These are phyloP conservation scores for Amanita subjunquillea DNA, from an alignment of 768 basidiomycete genomes.

Conservation along the genomic window DNA sequence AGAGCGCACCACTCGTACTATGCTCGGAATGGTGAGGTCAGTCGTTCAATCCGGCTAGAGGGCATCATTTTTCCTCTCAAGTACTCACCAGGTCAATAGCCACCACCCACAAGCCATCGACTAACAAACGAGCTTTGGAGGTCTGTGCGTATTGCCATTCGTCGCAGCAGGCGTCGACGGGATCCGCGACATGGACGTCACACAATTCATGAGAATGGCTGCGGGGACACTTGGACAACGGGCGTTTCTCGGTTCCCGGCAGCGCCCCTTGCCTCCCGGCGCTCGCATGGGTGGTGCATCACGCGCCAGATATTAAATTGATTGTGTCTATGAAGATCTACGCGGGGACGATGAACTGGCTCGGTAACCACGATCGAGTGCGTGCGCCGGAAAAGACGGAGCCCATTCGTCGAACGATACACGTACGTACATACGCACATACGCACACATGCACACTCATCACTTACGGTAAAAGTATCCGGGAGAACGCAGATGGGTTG, in stretches of 20 bases:
- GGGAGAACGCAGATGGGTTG: too few relatives aligned
- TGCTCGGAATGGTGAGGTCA: conserved; percentile 23
- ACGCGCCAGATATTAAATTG: background rate
- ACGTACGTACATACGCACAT: too few relatives aligned
- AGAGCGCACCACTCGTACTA: conserved; percentile 46
- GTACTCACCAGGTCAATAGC: background rate
- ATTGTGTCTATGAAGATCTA: background rate
- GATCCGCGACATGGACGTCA: background rate
- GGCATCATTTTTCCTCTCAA: conserved; percentile 12
- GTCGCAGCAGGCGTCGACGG: background rate
- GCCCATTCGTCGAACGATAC: too few relatives aligned
- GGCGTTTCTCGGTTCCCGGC: background rate
- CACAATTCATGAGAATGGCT: background rate
- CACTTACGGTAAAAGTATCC: too few relatives aligned
- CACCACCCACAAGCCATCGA: too few relatives aligned
- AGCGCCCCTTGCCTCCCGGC: background rate
- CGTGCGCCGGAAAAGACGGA: too few relatives aligned
- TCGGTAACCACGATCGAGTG: too few relatives aligned
- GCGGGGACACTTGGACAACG: too few relatives aligned
- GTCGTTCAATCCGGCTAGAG: conserved; percentile 29
- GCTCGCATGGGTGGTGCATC: background rate
- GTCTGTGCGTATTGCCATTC: background rate
- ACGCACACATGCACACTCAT: too few relatives aligned
- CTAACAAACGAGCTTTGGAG: too few relatives aligned
- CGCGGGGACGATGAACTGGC: background rate